Evolutionary conservation across 2,329 filamentous ascomycete species (phyloP).

Genomic region (Ceratocystis cacaofunesta): DNA sequence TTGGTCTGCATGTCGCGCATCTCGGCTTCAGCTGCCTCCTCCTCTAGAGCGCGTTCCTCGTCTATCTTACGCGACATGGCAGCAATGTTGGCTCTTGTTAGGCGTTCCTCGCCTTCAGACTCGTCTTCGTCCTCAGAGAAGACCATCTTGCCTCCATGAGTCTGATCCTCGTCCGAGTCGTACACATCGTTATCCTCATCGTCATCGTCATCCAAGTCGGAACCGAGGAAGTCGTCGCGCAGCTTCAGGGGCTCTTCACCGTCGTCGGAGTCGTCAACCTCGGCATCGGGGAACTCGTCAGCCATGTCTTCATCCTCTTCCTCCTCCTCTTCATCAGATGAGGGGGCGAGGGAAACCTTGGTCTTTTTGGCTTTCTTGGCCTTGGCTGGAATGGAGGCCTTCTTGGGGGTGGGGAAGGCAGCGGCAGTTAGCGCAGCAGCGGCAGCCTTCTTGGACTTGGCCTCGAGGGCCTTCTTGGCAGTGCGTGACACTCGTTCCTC

Average conservation of each 20-base stretch:
- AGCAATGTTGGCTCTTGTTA: constrained; percentile 92
- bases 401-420: constrained; percentile 22
- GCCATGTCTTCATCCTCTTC: constrained; percentile 27
- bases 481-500: constrained; percentile 21
- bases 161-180: constrained; percentile 54
- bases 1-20: constrained; percentile 88
- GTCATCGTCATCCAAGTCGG: constrained; percentile 11
- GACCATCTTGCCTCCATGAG: constrained; percentile 46
- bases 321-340: constrained; percentile 26
- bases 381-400: constrained; percentile 22
- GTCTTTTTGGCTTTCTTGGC: constrained; percentile 24
- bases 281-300: constrained; percentile 29
- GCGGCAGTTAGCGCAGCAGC: constrained; percentile 22
- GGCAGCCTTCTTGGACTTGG: constrained; percentile 22
- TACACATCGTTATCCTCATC: constrained; percentile 47
- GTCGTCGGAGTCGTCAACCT: constrained; percentile 30
- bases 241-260: constrained; percentile 30
- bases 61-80: constrained; percentile 80
- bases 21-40: constrained; percentile 70
- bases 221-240: constrained; percentile 41
- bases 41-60: constrained; percentile 58
- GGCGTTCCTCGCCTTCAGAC: constrained; percentile 72
- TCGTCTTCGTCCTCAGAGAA: constrained; percentile 93
- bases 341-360: constrained; percentile 21
- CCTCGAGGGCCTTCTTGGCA: constrained; percentile 25